A percentile compares a stretch with the other conserved stretches of the same genome.
These are phyloP conservation scores for Rhexocercosporidium sp. DNA, from an alignment of 2,329 filamentous ascomycete genomes.

Conservation along the genomic window DNA sequence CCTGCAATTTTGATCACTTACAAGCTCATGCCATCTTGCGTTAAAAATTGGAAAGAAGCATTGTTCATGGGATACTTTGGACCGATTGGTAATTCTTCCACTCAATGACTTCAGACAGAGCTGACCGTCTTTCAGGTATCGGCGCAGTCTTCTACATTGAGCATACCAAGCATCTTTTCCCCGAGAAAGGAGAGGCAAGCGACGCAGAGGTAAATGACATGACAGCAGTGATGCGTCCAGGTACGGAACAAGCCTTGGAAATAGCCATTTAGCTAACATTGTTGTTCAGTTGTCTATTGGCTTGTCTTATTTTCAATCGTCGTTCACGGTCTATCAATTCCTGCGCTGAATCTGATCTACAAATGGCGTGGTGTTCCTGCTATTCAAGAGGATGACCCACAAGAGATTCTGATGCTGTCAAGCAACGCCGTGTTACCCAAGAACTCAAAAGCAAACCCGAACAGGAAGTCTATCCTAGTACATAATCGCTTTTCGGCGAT, in stretches of 20 bases:
- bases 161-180: slow-evolving; percentile 5
- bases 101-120: slow-evolving; percentile 66
- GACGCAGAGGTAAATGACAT: slow-evolving; percentile 63
- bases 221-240: slow-evolving; percentile 58
- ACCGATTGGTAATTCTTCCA: slow-evolving; percentile 87
- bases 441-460: slow-evolving; percentile 6
- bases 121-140: slow-evolving; percentile 43
- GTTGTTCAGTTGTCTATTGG: slow-evolving; percentile 82
- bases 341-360: slow-evolving; percentile 14
- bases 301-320: slow-evolving; percentile 76
- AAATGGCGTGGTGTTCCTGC: not conserved
- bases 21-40: slow-evolving; percentile 76
- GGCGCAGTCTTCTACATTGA: slow-evolving; percentile 7
- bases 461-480: slow-evolving; percentile 10
- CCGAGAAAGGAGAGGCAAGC: slow-evolving; percentile 61
- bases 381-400: slow-evolving; percentile 12
- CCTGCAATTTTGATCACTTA: slow-evolving; percentile 71
- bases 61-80: slow-evolving; percentile 89
- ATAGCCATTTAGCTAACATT: no score
- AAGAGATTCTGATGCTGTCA: slow-evolving; percentile 13
- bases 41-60: slow-evolving; percentile 72
- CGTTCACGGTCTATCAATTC: slow-evolving; percentile 25
- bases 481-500: not conserved
- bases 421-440: slow-evolving; percentile 9
- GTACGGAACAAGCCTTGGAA: no score